Base-by-base conservation (phyloP, 495 filamentous ascomycete genomes). In the Daldinia caldariorum region DNA sequence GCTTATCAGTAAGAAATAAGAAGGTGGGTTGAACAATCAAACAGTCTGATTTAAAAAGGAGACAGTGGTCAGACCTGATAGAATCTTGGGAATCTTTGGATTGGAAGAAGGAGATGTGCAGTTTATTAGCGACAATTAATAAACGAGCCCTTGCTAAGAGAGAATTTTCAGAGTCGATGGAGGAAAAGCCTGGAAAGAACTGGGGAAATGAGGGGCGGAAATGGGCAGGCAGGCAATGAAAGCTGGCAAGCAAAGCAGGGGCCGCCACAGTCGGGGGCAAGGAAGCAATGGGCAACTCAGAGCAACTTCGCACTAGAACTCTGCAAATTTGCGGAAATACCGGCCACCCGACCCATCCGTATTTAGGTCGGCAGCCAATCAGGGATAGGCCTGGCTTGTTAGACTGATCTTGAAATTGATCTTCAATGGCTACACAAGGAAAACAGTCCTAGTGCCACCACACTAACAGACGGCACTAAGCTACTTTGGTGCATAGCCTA, bases 301-400 rank as follows among this genome's bases (percentile, higher is more conserved):
- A 35, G 6, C 9, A 7, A 10, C 18, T 47, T 26, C 26, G 26
- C 26, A 26, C 26, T 26, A 56, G 54, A 20, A 55, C 58, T 50
- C 43, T 66, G 75, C 75, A 75, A 72, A 71, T 71, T 75, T 77
- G 75, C 73, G 75, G 75, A 72, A 77, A 74, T 77, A 77, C 68
- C 75, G 75, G 73, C 73, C 75, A 71, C 63, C 64, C 63, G 67
- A 70, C 71, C 71, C 71, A 74, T 73, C 71, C 64, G 61, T 74
- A 74, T 69, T 45, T 56, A 66, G 54, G 18, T 61, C 18, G 45
- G 35, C 53, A 59, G 18, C 70, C 70, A 72, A 72, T 72, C 50
- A 66, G 14, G 35, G 0, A 26, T 0, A 14, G 20, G 31, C 31
- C 12, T 18, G n/a, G 56, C 61, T 53, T 16, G 65, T 65, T 72